phyloP scores from a whole-genome alignment of 1,284 basidiomycete genomes.

The Coniferiporia weirii region DNA sequence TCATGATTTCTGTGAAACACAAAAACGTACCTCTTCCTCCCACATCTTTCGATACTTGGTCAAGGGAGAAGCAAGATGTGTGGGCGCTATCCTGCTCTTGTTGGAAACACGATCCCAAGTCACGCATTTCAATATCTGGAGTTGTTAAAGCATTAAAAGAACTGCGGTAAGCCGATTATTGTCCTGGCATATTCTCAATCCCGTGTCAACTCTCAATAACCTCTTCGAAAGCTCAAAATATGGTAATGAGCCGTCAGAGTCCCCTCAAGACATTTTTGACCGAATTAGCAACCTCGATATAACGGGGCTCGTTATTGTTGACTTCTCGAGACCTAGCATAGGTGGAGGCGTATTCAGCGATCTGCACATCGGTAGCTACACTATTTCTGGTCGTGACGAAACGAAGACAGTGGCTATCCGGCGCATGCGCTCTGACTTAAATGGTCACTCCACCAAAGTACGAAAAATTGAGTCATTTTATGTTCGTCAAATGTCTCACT shows the following conservation, averaged over 20 bases:
- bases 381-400: neutral
- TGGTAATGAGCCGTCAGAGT: too few relatives aligned
- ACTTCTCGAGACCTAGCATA: neutral
- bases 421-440: conserved; percentile 1
- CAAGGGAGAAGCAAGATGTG: neutral
- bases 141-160: neutral
- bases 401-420: conserved; percentile 5
- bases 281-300: too few relatives aligned
- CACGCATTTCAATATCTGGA: neutral
- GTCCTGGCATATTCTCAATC: too few relatives aligned
- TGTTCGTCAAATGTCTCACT: too few relatives aligned
- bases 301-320: too few relatives aligned
- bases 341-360: neutral
- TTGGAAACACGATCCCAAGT: neutral
- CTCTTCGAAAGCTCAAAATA: too few relatives aligned
- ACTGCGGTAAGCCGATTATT: neutral
- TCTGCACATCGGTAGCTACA: neutral
- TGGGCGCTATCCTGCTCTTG: too few relatives aligned
- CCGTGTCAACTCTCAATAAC: too few relatives aligned
- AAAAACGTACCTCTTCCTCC: neutral
- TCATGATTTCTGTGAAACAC: neutral
- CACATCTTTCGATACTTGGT: neutral
- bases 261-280: too few relatives aligned
- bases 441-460: neutral
- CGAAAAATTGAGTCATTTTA: neutral